Conservation (phyloP, 2,329 filamentous ascomycete genomes). For the Colletotrichum sp. region DNA sequence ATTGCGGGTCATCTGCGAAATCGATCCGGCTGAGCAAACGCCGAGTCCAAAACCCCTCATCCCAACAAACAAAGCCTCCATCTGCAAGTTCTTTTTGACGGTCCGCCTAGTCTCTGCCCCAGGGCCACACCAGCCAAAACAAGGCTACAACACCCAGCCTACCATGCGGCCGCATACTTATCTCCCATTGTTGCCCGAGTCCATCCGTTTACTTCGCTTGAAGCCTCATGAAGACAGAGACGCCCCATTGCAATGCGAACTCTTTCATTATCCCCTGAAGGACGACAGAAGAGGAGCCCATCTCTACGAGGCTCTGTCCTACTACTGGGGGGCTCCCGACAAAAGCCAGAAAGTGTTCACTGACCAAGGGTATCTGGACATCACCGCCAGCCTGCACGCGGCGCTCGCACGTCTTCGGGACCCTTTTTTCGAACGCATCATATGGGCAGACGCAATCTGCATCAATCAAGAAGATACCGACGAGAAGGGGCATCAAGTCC, state of each 20-base stretch:
- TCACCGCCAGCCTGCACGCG: background rate
- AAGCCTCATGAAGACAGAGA: background rate
- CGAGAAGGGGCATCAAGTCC: background rate
- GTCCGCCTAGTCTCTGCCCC: no score
- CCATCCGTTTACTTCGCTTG: background rate
- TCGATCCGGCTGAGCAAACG: no score
- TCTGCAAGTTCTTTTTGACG: no score
- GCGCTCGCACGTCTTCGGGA: background rate
- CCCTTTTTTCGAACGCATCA: background rate
- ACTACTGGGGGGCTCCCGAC: background rate
- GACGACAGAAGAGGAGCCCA: background rate
- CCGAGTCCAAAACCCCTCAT: no score
- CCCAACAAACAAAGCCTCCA: no score
- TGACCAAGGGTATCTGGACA: rapidly evolving
- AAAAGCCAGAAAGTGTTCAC: background rate
- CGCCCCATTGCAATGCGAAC: background rate
- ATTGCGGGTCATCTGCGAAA: no score
- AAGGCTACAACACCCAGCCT: no score
- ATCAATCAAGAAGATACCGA: background rate
- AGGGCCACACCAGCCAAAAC: no score
- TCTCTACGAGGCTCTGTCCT: background rate
- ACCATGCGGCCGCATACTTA: no score
- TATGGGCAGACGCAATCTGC: background rate
- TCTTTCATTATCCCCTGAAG: background rate
- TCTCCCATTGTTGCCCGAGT: no score